Base-by-base conservation (phyloP, 2,329 filamentous ascomycete genomes). In the Leptodontidium sp. region DNA sequence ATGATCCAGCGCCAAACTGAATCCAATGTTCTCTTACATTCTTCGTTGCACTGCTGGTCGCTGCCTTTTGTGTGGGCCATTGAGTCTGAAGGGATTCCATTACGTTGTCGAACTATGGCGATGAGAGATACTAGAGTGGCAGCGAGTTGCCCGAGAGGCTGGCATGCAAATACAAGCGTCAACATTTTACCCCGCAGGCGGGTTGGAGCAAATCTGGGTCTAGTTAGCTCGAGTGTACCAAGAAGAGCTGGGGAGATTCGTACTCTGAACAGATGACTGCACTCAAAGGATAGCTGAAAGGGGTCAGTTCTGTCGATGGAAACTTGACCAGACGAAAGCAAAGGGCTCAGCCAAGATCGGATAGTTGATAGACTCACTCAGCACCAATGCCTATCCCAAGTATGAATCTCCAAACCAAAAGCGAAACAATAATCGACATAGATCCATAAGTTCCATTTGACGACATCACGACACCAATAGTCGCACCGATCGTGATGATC, bases 191-290 rank as follows among this genome's bases (percentile, higher is more conserved):
- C 86, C 61, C 90, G 82, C n/a, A 88, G 88, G 59, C 85, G 86
- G 0, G 88, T 91, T 0, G 82, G 81, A 2, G 83, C 82, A 65
- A 84, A 84, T 70, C 82, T 83, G 21, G 57, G 45, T 50, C 7
- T 29, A 26, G 40, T 65, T 61, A 55, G 66, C 12, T 40, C 12
- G 40, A 55, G 29, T 7, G 8, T 11, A 32, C 1, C 21, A 21
- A 15, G 5, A 43, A 21, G 1, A n/a, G 4, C 17, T 2, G 15
- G 47, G 15, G 1, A 24, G 29, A 49, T 32, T 61, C 81, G 81
- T 85, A 91, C 82, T 92, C 90, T 0, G 89, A 86, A 0, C 88
- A 90, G 43, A 92, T 92, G 9, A 91, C 86, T 0, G 89, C 89
- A 55, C 84, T 87, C 2, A 92, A 80, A 0, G 90, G 90, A 75